Evolutionary conservation across 305 asterid genomes (phyloP).

Genomic region (Fraxinus sp.): DNA sequence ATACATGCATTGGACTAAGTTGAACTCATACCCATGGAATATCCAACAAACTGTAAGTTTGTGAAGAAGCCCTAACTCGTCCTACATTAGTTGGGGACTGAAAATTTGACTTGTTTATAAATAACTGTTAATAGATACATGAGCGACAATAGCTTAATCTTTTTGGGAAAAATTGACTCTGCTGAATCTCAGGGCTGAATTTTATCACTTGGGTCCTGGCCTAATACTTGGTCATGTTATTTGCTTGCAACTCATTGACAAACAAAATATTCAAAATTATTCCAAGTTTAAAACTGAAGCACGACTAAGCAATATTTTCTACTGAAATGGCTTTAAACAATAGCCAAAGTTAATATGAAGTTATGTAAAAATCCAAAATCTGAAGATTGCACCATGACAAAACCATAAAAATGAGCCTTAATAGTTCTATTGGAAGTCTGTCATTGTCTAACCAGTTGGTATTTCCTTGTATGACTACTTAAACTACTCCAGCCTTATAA

Average conservation of each 20-base stretch:
- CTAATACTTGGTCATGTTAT: neutral
- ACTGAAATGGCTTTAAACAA: neutral
- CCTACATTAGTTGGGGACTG: neutral
- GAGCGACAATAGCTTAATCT: neutral
- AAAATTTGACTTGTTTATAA: neutral
- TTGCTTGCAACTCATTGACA: neutral
- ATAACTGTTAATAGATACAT: neutral
- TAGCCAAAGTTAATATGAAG: neutral
- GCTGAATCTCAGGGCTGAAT: neutral
- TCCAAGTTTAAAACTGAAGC: neutral
- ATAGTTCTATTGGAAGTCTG: neutral
- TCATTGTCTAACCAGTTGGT: neutral
- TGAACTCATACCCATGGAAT: neutral
- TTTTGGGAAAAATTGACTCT: neutral
- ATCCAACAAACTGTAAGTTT: neutral
- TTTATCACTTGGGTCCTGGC: neutral
- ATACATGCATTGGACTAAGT: neutral
- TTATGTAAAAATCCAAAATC: neutral
- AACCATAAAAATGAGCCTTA: neutral
- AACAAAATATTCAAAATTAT: neutral
- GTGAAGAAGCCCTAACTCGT: neutral
- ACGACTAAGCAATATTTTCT: neutral
- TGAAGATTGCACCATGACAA: neutral
- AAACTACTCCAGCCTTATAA: neutral
- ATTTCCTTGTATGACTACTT: neutral